Evolutionary conservation across 192 early-diverging fungal species (phyloP).

Genomic region (Irineochytrium annulatum): DNA sequence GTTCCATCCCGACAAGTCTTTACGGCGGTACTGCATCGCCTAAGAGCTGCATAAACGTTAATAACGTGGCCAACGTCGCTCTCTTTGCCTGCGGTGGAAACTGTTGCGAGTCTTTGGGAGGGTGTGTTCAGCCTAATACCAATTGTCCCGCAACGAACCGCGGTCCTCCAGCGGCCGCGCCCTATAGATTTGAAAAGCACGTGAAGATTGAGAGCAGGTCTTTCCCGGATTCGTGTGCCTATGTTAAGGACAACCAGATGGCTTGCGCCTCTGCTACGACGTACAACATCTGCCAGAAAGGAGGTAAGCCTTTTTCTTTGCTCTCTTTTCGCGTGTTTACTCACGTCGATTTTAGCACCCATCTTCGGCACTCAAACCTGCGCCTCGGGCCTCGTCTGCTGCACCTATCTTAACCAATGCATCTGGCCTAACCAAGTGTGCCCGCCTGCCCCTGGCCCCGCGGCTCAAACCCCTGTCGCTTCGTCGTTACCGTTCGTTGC

Average conservation of each 20-base stretch:
- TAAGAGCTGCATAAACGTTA: no score
- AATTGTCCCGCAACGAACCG: constrained; percentile 1
- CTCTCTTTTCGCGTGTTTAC: neutral
- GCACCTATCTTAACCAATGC: neutral
- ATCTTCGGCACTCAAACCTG: neutral
- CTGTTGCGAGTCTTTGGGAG: neutral
- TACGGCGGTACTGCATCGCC: no score
- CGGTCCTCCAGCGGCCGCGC: neutral
- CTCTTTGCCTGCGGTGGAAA: neutral
- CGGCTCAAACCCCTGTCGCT: neutral
- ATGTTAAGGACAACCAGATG: neutral
- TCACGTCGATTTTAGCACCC: neutral
- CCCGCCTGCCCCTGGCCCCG: neutral
- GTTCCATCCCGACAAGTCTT: no score
- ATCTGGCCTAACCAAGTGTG: constrained; percentile 1
- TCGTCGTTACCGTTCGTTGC: neutral
- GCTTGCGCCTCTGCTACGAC: neutral
- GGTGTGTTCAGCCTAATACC: neutral
- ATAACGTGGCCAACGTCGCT: no score
- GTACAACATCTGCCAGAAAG: neutral
- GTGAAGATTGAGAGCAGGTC: neutral
- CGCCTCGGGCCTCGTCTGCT: neutral
- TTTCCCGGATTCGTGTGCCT: neutral
- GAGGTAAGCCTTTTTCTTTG: neutral
- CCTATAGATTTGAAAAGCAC: neutral